A percentile compares a stretch with the other conserved stretches of the same genome.
phyloP scores from a whole-genome alignment of 768 basidiomycete species.

The Suillus placidus region DNA sequence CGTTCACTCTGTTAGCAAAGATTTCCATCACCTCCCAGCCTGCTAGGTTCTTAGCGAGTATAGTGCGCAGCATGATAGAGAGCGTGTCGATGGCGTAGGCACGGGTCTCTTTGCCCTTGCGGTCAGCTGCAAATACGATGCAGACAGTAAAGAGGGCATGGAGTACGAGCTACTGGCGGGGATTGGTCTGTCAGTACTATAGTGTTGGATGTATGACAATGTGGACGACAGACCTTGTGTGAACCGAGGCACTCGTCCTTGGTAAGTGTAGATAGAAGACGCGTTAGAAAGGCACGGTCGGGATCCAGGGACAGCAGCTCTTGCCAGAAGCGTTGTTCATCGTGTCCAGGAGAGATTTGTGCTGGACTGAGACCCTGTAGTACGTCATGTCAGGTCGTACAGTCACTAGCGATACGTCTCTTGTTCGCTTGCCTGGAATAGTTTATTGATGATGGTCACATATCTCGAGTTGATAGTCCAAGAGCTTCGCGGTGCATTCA shows the following conservation, averaged over 20 bases:
- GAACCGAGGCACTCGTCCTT: conserved; percentile 53
- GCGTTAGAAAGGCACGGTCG: conserved; percentile 48
- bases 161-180: conserved; percentile 51
- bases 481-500: conserved; percentile 20
- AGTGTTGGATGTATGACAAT: background rate
- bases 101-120: conserved; percentile 25
- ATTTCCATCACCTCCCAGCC: conserved; percentile 79
- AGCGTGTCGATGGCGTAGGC: conserved; percentile 55
- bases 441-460: conserved; percentile 46
- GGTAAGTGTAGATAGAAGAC: conserved; percentile 41
- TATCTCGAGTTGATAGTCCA: conserved; percentile 48
- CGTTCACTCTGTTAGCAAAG: conserved; percentile 59
- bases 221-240: conserved; percentile 48
- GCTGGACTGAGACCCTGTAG: conserved; percentile 44
- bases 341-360: conserved; percentile 48
- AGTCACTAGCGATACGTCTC: background rate
- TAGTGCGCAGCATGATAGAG: conserved; percentile 45
- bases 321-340: conserved; percentile 52
- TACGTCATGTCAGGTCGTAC: conserved; percentile 2
- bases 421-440: conserved; percentile 42
- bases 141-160: conserved; percentile 50
- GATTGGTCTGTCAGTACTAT: conserved; percentile 12
- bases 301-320: conserved; percentile 55
- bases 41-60: conserved; percentile 59
- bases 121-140: conserved; percentile 40